Evolutionary conservation across 2,329 filamentous ascomycete genomes (phyloP).

Genomic region (Bipolaris sorokiniana): DNA sequence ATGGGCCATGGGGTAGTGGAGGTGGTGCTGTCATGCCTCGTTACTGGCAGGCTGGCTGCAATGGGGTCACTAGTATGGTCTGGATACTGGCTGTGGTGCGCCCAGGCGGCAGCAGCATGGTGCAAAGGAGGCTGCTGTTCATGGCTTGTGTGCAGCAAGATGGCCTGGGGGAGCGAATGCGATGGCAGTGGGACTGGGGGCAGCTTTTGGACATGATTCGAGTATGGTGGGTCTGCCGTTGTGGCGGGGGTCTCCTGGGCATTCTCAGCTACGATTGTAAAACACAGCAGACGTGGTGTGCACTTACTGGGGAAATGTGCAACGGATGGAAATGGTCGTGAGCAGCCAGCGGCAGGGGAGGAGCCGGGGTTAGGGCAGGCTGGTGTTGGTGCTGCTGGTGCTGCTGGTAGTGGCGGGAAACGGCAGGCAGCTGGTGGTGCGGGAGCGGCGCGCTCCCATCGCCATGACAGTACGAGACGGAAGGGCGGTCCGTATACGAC

Average conservation of each 20-base stretch:
- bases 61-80: conserved; percentile 23
- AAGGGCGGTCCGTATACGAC: conserved; percentile 24
- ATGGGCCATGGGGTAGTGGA: conserved; percentile 27
- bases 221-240: conserved; percentile 32
- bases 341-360: conserved; percentile 13
- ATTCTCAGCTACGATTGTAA: conserved; percentile 26
- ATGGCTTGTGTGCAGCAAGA: conserved; percentile 22
- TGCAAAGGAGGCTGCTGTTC: conserved; percentile 25
- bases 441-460: conserved; percentile 20
- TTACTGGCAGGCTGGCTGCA: conserved; percentile 14
- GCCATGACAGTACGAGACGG: conserved; percentile 27
- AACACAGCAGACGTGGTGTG: conserved; percentile 14
- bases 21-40: conserved; percentile 20
- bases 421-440: conserved; percentile 15
- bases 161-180: conserved; percentile 24
- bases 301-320: conserved; percentile 33
- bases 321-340: conserved; percentile 23
- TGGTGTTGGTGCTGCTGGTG: conserved; percentile 18
- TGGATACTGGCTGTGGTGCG: conserved; percentile 24
- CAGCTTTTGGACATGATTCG: conserved; percentile 26
- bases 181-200: conserved; percentile 31
- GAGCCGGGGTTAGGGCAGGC: conserved; percentile 6
- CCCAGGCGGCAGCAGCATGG: conserved; percentile 25
- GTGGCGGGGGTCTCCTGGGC: conserved; percentile 29
- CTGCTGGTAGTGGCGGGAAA: conserved; percentile 22